phyloP scores from a whole-genome alignment of 2,329 filamentous ascomycete species.

The Dothidotthia symphoricarpi region DNA sequence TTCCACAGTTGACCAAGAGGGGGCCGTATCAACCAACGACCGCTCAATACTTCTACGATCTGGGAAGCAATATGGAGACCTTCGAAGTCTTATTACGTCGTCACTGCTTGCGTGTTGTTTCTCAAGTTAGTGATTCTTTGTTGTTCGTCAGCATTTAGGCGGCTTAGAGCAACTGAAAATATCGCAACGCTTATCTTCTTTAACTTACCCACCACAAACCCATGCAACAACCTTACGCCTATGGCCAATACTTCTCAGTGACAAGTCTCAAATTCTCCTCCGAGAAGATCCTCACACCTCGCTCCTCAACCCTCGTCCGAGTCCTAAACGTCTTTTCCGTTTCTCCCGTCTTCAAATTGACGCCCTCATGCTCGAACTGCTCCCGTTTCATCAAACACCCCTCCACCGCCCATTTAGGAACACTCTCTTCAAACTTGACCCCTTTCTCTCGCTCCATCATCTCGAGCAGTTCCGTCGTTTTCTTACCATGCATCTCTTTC shows the following conservation, averaged over 20 bases:
- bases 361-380: conserved; percentile 29
- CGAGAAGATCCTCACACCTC: conserved; percentile 25
- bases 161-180: no score
- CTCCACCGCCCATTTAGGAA: conserved; percentile 35
- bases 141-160: no score
- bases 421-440: conserved; percentile 23
- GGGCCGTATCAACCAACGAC: no score
- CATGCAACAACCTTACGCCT: no score
- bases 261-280: conserved; percentile 25
- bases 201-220: no score
- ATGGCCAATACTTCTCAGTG: conserved; percentile 24
- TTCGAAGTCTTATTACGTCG: no score
- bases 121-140: no score
- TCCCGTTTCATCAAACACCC: conserved; percentile 35
- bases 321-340: conserved; percentile 23
- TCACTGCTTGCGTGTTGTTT: no score
- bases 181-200: no score
- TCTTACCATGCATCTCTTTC: conserved; percentile 27
- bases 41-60: no score
- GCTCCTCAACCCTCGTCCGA: conserved; percentile 26
- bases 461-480: conserved; percentile 18
- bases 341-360: conserved; percentile 28
- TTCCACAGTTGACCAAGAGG: no score
- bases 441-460: conserved; percentile 29
- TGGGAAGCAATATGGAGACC: no score